Percentiles rank a stretch among this genome's conserved stretches.
Conservation (phyloP, 495 filamentous ascomycete species). For the Penicillium pancosmium region DNA sequence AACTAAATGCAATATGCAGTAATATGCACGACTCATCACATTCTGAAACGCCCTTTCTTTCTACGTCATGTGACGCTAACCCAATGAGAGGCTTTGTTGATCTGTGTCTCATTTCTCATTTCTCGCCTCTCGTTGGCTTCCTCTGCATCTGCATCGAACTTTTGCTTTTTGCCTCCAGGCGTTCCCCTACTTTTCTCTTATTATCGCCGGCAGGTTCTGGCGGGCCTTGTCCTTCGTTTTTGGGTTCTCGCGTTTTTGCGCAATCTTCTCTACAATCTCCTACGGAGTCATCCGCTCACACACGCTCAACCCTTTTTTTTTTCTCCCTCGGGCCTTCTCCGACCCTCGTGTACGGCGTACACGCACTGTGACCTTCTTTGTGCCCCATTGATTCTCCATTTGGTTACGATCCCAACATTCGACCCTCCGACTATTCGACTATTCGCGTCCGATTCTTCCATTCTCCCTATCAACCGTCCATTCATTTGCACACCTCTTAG, state of each 20-base stretch:
- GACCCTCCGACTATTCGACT: neutral
- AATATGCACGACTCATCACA: neutral
- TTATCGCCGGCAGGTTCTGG: neutral
- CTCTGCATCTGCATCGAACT: neutral
- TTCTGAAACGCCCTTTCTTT: slow-evolving; percentile 22
- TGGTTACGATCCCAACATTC: neutral
- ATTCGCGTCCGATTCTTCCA: too few species aligned
- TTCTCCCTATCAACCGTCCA: too few species aligned
- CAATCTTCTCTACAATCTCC: too few species aligned
- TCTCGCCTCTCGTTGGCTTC: slow-evolving; percentile 13
- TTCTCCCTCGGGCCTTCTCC: slow-evolving; percentile 3
- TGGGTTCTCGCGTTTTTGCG: neutral
- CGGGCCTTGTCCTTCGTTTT: neutral
- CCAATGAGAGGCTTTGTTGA: slow-evolving; percentile 30
- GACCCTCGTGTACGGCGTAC: slow-evolving; percentile 14
- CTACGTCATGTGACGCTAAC: slow-evolving; percentile 35
- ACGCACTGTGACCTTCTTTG: slow-evolving; percentile 1
- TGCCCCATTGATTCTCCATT: neutral
- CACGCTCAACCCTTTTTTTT: slow-evolving; percentile 13
- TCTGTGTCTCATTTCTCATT: slow-evolving; percentile 29
- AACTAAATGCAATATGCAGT: neutral
- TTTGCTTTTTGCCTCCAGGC: neutral
- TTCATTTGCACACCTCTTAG: neutral
- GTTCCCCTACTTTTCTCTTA: slow-evolving; percentile 15
- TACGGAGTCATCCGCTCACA: neutral